Base-by-base conservation (phyloP, 352 stramenopile genomes). In the Vaucheria bursata region DNA sequence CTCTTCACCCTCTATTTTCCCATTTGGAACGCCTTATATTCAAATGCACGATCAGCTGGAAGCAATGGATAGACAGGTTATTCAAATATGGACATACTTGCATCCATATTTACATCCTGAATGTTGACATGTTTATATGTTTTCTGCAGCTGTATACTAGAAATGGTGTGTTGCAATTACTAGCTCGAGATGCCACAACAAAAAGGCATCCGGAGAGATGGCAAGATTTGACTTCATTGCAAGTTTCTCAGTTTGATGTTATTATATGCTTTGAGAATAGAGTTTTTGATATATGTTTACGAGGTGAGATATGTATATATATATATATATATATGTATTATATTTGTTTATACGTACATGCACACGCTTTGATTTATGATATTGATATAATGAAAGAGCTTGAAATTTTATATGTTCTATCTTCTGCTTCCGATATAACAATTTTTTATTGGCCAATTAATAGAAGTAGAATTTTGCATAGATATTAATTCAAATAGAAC, bases 221-320 rank as follows among this genome's bases (percentile, higher is more conserved):
- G 78, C 78, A 83, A 35, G 68, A 37, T 40, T 66, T 80, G 33
- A 39, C 67, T 18, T 50, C 73, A 38, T 33, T 50, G 53, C 38
- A 66, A n/a, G 65, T 81, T 29, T 59, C 71, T 52, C 52, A 65
- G 33, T 83, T 75, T 71, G 78, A 83, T 35, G 67, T 80, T 38
- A 73, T 83, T 37, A 65, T 83, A 69, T 83, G 78, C 78, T 83
- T 83, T 77, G 78, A 83, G 72, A 83, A 71, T 68, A 68, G 78
- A 35, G 71, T 83, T 6, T 83, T 83, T 75, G 78, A 83, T 68
- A 71, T 80, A 34, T 77, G 78, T 65, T 72, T 83, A 67, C 59
- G 80, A 75, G 78, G 78, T 83, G 65, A 72, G 6, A 45, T 36
- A 29, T 7, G 59, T 69, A 50, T 12, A 5, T 50, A 12, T 50